Percentiles rank a stretch among this genome's conserved stretches.
Conservation (phyloP, 192 early-diverging fungal genomes). For the Geranomyces variabilis region DNA sequence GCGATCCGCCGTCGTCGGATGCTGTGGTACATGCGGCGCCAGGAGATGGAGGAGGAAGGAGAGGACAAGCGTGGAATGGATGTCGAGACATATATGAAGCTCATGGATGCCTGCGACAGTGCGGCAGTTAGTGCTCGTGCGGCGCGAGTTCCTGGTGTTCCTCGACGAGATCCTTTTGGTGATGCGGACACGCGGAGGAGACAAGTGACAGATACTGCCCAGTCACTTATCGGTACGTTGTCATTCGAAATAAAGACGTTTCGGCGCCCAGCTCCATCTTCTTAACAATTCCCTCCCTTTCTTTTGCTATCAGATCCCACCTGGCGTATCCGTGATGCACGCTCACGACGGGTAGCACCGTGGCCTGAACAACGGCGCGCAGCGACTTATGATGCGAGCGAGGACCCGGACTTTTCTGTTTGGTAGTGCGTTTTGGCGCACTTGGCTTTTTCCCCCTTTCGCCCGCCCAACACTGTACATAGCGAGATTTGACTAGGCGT, state of each 20-base stretch:
- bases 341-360: background rate
- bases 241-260: background rate
- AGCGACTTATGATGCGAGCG: constrained; percentile 1
- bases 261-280: background rate
- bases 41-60: constrained; percentile 17
- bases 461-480: too few relatives aligned
- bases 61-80: constrained; percentile 23
- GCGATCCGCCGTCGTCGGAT: constrained; percentile 12
- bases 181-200: constrained; percentile 10
- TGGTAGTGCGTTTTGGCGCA: too few relatives aligned
- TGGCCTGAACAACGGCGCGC: constrained; percentile 19
- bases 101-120: constrained; percentile 23
- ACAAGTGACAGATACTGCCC: constrained; percentile 20
- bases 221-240: constrained; percentile 22
- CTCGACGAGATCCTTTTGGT: background rate
- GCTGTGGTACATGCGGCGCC: constrained; percentile 15
- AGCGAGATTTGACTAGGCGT: too few relatives aligned
- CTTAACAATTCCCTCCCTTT: background rate
- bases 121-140: constrained; percentile 1
- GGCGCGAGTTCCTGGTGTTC: background rate
- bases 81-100: constrained; percentile 27
- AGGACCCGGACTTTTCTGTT: background rate
- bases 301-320: constrained; percentile 33
- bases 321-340: constrained; percentile 24
- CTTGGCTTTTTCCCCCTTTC: too few relatives aligned